phyloP scores from a whole-genome alignment of 129 eudicot species.

The Artemisia annua region DNA sequence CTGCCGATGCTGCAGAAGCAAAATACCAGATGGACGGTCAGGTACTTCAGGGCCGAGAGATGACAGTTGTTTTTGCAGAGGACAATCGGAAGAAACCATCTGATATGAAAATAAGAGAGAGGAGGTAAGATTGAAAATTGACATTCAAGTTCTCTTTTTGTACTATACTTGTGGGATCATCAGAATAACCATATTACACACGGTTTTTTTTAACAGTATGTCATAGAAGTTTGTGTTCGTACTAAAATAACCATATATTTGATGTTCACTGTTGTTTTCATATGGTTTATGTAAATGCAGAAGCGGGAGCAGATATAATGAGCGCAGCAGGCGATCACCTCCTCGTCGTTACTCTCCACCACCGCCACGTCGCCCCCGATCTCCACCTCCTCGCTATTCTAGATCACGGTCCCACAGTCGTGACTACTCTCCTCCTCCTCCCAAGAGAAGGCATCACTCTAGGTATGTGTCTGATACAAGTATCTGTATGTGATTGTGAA shows the following conservation, averaged over 20 bases:
- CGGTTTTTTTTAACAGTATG: no score
- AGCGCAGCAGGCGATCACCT: conserved; percentile 26
- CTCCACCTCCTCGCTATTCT: conserved; percentile 26
- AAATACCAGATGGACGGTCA: conserved; percentile 62
- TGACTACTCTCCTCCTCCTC: conserved; percentile 25
- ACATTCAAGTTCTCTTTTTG: neutral
- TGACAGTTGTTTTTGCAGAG: conserved; percentile 62
- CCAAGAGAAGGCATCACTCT: conserved; percentile 27
- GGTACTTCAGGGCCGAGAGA: conserved; percentile 47
- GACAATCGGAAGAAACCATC: conserved; percentile 62
- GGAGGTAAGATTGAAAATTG: conserved; percentile 29
- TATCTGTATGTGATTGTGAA: neutral
- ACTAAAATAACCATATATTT: neutral
- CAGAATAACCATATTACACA: no score
- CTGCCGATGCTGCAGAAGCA: conserved; percentile 58
- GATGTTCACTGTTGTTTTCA: neutral
- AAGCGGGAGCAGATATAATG: conserved; percentile 22
- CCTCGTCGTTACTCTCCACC: conserved; percentile 28
- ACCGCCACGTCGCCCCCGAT: conserved; percentile 12
- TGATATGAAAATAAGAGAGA: conserved; percentile 56
- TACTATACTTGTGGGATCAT: neutral
- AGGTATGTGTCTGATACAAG: neutral
- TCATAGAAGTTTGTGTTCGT: no score
- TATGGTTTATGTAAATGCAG: conserved; percentile 9
- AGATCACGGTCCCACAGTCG: conserved; percentile 27